Evolutionary conservation across 345 rosid genomes (phyloP).

Genomic region (Salix purpurea): DNA sequence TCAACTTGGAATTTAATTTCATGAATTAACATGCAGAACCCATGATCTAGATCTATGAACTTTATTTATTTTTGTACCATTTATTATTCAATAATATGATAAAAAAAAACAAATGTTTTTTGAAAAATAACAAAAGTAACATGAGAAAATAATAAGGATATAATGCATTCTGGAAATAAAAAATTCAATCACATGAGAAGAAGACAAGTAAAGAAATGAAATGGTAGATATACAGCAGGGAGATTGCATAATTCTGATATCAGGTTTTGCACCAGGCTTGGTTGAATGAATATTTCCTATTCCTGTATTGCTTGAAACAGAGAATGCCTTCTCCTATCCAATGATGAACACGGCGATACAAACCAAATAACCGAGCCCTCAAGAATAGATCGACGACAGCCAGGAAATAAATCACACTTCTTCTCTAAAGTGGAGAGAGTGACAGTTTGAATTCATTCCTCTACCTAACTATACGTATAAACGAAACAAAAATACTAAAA

Average conservation of each 20-base stretch:
- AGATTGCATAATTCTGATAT: background rate
- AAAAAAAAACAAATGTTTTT: too few relatives aligned
- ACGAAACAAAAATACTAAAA: background rate
- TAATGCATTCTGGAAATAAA: background rate
- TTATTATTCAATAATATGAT: too few relatives aligned
- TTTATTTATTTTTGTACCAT: too few relatives aligned
- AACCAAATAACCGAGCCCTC: background rate
- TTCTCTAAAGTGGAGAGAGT: background rate
- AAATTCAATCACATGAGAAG: background rate
- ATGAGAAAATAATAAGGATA: background rate
- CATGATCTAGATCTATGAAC: too few relatives aligned
- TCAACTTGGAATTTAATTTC: fast-evolving
- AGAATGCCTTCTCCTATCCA: background rate
- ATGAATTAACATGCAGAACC: too few relatives aligned
- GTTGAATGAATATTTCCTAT: background rate
- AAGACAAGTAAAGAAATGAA: background rate
- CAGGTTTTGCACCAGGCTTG: background rate
- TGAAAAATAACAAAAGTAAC: background rate
- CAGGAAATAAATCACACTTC: background rate
- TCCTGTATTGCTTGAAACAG: background rate
- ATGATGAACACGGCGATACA: background rate
- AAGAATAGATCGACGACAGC: background rate
- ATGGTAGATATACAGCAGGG: background rate
- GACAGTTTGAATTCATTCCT: background rate
- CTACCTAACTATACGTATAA: background rate